Conservation (phyloP, 2,329 filamentous ascomycete genomes). For the Scedosporium dehoogii region DNA sequence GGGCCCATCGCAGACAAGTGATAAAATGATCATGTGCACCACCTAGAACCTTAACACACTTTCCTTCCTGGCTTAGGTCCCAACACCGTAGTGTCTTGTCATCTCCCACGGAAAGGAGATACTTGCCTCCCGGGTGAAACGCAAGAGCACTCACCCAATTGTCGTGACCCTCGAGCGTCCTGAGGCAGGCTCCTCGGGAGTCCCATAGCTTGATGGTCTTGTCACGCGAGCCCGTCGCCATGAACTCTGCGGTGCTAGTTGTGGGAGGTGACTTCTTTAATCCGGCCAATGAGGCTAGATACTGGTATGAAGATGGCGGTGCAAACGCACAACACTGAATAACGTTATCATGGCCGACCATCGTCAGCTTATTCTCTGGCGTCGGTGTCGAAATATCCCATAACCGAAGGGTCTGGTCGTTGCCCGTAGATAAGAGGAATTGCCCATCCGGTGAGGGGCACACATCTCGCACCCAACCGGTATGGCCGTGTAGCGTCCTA, state of each 20-base stretch:
- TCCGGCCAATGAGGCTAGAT: conserved; percentile 68
- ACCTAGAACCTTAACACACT: conserved; percentile 72
- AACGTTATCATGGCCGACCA: conserved; percentile 78
- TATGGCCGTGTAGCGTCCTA: conserved; percentile 78
- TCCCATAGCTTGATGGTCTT: conserved; percentile 91
- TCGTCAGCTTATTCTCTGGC: conserved; percentile 64
- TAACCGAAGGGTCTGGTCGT: conserved; percentile 70
- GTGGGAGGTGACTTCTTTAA: conserved; percentile 71
- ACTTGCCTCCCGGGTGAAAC: conserved; percentile 89
- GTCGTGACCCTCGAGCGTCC: conserved; percentile 78
- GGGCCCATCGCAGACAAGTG: conserved; percentile 80
- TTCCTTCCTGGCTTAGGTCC: conserved; percentile 84
- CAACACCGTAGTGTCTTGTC: conserved; percentile 91
- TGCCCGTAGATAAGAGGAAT: conserved; percentile 72
- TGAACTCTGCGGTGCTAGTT: conserved; percentile 71
- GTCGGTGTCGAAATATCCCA: conserved; percentile 70
- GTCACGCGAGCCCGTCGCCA: conserved; percentile 82
- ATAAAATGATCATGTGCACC: conserved; percentile 80
- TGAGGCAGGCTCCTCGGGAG: conserved; percentile 71
- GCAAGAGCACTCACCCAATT: conserved; percentile 85
- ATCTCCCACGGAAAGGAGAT: conserved; percentile 74
- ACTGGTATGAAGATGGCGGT: conserved; percentile 65
- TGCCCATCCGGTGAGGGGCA: conserved; percentile 72
- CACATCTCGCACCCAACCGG: conserved; percentile 86
- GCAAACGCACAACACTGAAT: conserved; percentile 83